Conservation (phyloP, 192 early-diverging fungal species). For the Backusella tarrabulga region DNA sequence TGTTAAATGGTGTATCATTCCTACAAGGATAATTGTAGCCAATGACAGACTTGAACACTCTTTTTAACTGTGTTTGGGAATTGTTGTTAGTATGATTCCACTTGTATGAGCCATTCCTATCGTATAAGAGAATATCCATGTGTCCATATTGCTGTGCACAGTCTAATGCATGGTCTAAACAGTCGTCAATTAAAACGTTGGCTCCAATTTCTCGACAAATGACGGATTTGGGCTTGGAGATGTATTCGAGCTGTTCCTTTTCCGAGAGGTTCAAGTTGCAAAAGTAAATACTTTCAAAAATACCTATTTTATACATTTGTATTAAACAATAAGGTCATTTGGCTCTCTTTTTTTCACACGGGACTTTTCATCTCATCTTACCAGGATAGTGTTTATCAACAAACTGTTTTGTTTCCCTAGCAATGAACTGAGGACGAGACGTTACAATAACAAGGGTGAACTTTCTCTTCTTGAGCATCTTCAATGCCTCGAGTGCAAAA, state of each 20-base stretch:
- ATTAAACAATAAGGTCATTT: constrained; percentile 2
- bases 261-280: constrained; percentile 53
- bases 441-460: constrained; percentile 59
- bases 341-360: not conserved
- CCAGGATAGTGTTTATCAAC: constrained; percentile 55
- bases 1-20: constrained; percentile 30
- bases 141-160: constrained; percentile 44
- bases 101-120: constrained; percentile 48
- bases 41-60: not conserved
- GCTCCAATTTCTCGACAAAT: constrained; percentile 58
- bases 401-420: constrained; percentile 55
- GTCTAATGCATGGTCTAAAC: constrained; percentile 49
- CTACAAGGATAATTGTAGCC: not conserved
- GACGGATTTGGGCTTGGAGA: constrained; percentile 54
- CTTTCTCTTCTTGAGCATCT: constrained; percentile 50
- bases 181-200: constrained; percentile 57
- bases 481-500: constrained; percentile 51
- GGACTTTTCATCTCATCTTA: constrained; percentile 1
- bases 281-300: constrained; percentile 65
- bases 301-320: constrained; percentile 29
- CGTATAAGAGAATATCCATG: constrained; percentile 54
- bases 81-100: constrained; percentile 39
- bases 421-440: constrained; percentile 57
- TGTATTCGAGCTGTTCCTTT: constrained; percentile 48
- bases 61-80: constrained; percentile 5